Evolutionary conservation across 2,329 filamentous ascomycete species (phyloP).

Genomic region (Ophiobolus disseminans): DNA sequence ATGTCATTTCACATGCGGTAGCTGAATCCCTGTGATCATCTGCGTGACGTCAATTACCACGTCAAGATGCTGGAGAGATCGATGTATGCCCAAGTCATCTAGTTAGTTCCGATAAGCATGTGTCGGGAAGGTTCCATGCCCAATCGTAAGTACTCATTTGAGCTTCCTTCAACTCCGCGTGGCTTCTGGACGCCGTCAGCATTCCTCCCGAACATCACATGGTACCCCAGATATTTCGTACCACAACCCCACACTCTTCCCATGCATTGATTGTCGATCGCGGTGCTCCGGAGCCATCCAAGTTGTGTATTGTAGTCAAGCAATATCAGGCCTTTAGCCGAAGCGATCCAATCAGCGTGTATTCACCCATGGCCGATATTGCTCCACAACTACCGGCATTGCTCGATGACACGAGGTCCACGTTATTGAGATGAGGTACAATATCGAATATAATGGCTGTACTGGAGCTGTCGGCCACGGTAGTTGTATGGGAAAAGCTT

Average conservation of each 20-base stretch:
- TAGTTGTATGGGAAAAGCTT: not conserved
- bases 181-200: conserved; percentile 10
- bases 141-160: no score
- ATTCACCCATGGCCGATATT: conserved; percentile 4
- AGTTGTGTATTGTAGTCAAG: not conserved
- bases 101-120: no score
- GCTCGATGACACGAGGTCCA: not conserved
- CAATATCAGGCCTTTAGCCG: not conserved
- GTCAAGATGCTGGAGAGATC: no score
- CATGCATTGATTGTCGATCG: not conserved
- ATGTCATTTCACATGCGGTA: no score
- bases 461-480: not conserved
- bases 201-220: not conserved
- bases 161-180: not conserved
- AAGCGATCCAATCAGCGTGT: conserved; percentile 5
- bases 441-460: conserved; percentile 1
- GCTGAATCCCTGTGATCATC: no score
- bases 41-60: no score
- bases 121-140: no score
- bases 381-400: conserved; percentile 4
- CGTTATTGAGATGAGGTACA: not conserved
- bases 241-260: conserved; percentile 3
- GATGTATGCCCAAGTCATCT: no score
- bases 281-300: not conserved
- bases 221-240: not conserved